A percentile compares a stretch with the other conserved stretches of the same genome.
Conservation (phyloP, 2,329 filamentous ascomycete species). For the Xylariaceae sp. region DNA sequence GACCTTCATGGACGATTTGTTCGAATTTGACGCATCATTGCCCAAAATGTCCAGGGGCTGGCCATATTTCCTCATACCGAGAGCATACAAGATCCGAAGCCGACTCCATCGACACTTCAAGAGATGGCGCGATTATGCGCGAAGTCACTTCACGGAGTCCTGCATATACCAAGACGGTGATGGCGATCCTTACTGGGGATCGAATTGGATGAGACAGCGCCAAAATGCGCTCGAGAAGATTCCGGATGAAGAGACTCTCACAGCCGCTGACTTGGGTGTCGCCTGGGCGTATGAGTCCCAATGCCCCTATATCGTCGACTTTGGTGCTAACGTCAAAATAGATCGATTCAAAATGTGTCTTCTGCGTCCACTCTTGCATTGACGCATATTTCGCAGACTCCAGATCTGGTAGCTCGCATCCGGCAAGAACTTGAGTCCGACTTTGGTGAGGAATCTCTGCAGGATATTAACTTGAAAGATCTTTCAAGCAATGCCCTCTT, state of each 20-base stretch:
- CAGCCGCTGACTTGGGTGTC: slow-evolving; percentile 8
- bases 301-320: neutral
- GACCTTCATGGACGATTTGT: neutral
- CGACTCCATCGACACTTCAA: neutral
- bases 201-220: slow-evolving; percentile 2
- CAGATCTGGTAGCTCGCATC: neutral
- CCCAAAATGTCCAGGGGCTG: neutral
- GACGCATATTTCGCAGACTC: neutral
- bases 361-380: neutral
- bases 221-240: neutral
- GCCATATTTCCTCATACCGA: neutral
- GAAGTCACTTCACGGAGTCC: neutral
- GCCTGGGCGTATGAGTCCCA: neutral
- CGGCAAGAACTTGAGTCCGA: neutral
- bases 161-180: slow-evolving; percentile 4
- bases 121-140: neutral
- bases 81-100: neutral
- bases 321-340: neutral
- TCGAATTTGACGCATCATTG: neutral
- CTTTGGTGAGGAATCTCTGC: neutral
- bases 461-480: neutral
- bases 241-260: slow-evolving; percentile 9
- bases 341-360: neutral
- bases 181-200: slow-evolving; percentile 19
- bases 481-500: slow-evolving; percentile 7